phyloP scores from a whole-genome alignment of 768 basidiomycete species.

The Boletus bicolor region DNA sequence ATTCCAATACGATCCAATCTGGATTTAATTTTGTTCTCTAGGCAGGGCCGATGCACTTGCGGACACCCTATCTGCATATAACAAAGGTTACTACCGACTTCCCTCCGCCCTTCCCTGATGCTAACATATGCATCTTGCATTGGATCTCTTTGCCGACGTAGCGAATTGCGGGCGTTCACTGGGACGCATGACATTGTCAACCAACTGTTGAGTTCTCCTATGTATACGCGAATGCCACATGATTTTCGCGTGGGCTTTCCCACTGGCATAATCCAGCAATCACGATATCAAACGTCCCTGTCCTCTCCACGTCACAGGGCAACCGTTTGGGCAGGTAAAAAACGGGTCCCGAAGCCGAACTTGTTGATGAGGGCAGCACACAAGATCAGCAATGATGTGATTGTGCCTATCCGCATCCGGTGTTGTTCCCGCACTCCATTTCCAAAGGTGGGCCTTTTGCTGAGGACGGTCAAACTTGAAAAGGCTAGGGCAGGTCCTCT shows the following conservation, averaged over 20 bases:
- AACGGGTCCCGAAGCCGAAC: constrained; percentile 1
- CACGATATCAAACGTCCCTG: constrained; percentile 12
- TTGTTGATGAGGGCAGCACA: background rate
- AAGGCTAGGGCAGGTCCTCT: background rate
- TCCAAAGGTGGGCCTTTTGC: constrained; percentile 6
- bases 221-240: constrained; percentile 5
- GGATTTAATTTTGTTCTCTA: background rate
- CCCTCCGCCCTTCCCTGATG: background rate
- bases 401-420: constrained; percentile 16
- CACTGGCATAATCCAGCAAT: constrained; percentile 9
- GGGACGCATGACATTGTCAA: background rate
- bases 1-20: background rate
- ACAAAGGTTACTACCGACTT: background rate
- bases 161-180: background rate
- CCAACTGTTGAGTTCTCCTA: constrained; percentile 3
- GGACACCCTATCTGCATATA: background rate
- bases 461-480: constrained; percentile 12
- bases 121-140: background rate
- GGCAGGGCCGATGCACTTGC: background rate
- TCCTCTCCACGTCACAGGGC: constrained; percentile 7
- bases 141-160: background rate
- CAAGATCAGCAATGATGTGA: constrained; percentile 10
- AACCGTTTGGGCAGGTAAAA: constrained; percentile 1
- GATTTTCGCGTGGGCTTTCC: constrained; percentile 17
- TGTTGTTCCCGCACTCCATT: constrained; percentile 8